phyloP scores from a whole-genome alignment of 164 flowering plant genomes.

The Tinospora cordifolia region DNA sequence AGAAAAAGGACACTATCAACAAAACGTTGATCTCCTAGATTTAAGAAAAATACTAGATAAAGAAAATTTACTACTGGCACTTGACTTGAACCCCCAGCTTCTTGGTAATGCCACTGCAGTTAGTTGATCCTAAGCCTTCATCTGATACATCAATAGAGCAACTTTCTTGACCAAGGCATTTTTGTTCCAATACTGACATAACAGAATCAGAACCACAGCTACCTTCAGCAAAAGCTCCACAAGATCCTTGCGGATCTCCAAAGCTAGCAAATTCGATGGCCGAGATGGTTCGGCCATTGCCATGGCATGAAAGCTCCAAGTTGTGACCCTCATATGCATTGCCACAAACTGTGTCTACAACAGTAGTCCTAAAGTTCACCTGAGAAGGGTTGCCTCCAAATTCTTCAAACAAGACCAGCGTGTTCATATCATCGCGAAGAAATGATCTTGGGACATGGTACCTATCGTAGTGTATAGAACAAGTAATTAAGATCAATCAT shows the following conservation, averaged over 20 bases:
- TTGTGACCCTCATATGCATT: slow-evolving; percentile 27
- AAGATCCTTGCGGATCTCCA: slow-evolving; percentile 42
- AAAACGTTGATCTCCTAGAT: too few relatives aligned
- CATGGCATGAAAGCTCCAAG: slow-evolving; percentile 40
- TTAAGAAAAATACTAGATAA: too few relatives aligned
- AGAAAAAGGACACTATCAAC: too few relatives aligned
- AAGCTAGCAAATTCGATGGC: slow-evolving; percentile 41
- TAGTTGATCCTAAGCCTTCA: slow-evolving; percentile 24
- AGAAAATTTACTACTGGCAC: neutral
- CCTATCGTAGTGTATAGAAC: slow-evolving; percentile 12
- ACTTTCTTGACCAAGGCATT: slow-evolving; percentile 38
- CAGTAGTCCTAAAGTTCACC: slow-evolving; percentile 34
- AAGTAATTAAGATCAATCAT: too few relatives aligned
- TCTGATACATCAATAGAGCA: slow-evolving; percentile 33
- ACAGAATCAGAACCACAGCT: slow-evolving; percentile 22
- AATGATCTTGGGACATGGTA: slow-evolving; percentile 56
- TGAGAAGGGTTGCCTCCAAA: slow-evolving; percentile 46
- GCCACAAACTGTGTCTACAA: slow-evolving; percentile 31
- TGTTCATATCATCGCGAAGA: slow-evolving; percentile 27
- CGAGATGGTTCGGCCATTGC: slow-evolving; percentile 25
- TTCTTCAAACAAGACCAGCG: slow-evolving; percentile 51
- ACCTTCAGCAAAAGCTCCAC: slow-evolving; percentile 39
- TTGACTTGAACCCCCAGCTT: neutral
- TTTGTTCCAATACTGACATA: slow-evolving; percentile 21
- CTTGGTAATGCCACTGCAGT: neutral